Evolutionary conservation across 2,329 filamentous ascomycete species (phyloP).

Genomic region (Ceratocystis papillata): DNA sequence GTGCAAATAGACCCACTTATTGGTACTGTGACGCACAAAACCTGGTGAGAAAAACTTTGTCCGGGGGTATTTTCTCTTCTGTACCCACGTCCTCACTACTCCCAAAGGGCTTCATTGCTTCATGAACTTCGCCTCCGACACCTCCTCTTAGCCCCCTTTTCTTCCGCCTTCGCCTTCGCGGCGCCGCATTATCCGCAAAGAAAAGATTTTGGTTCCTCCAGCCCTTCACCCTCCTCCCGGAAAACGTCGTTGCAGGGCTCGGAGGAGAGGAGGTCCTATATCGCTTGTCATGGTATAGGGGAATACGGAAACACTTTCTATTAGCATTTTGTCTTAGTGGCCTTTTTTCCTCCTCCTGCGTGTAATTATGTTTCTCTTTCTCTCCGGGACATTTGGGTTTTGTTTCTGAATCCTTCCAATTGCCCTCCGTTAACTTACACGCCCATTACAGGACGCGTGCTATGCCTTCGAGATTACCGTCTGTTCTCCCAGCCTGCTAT

Average conservation of each 20-base stretch:
- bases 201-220: not conserved
- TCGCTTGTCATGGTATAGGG: not conserved
- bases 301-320: not conserved
- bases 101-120: not conserved
- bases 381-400: not conserved
- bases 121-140: not conserved
- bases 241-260: conserved; percentile 2
- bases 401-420: not conserved
- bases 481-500: not conserved
- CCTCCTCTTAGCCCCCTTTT: not conserved
- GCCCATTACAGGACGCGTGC: not conserved
- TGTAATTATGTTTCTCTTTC: not conserved
- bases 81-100: not conserved
- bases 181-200: not conserved
- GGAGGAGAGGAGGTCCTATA: not conserved
- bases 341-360: not conserved
- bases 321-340: not conserved
- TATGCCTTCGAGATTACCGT: not conserved
- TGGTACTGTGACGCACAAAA: not conserved
- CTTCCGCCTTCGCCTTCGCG: not conserved
- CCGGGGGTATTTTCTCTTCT: not conserved
- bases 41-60: not conserved
- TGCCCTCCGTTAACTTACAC: not conserved
- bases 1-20: not conserved
- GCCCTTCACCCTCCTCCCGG: not conserved